phyloP scores from a whole-genome alignment of 1,284 basidiomycete species.

The Trametes sp. region DNA sequence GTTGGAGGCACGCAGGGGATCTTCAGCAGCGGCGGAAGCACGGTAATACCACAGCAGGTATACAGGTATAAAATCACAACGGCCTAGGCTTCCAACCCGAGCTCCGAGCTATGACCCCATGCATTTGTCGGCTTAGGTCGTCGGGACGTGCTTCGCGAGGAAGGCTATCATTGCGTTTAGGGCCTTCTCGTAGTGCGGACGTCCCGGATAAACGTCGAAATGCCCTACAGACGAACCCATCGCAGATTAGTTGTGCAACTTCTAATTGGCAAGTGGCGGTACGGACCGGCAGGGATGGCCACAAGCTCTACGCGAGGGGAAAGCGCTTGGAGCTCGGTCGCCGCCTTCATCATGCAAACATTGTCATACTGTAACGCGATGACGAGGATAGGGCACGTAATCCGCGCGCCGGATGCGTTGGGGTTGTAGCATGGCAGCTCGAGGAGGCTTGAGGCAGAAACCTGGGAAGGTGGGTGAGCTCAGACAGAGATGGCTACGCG shows the following conservation, averaged over 20 bases:
- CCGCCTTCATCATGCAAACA: conserved; percentile 16
- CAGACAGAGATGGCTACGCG: neutral
- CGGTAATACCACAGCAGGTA: neutral
- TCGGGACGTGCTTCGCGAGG: conserved; percentile 14
- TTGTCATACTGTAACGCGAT: conserved; percentile 22
- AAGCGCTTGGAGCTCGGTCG: conserved; percentile 12
- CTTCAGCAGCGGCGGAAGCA: neutral
- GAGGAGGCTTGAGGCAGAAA: conserved; percentile 27
- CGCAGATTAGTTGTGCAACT: neutral
- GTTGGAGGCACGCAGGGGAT: neutral
- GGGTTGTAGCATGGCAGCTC: conserved; percentile 27
- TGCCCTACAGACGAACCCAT: conserved; percentile 17
- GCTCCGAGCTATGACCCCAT: too few relatives aligned
- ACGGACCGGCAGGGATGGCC: neutral
- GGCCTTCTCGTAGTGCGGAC: conserved; percentile 5
- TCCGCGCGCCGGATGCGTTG: conserved; percentile 12
- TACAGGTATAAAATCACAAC: neutral
- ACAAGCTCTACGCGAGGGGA: conserved; percentile 19
- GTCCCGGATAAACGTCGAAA: conserved; percentile 27
- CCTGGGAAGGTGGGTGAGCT: neutral
- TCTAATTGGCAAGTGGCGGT: conserved; percentile 2
- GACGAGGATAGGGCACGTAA: conserved; percentile 24
- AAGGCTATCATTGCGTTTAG: conserved; percentile 30
- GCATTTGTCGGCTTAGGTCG: too few relatives aligned
- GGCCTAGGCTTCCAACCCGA: too few relatives aligned